phyloP scores from a whole-genome alignment of 2,329 filamentous ascomycete species.

The Amphichorda felina region DNA sequence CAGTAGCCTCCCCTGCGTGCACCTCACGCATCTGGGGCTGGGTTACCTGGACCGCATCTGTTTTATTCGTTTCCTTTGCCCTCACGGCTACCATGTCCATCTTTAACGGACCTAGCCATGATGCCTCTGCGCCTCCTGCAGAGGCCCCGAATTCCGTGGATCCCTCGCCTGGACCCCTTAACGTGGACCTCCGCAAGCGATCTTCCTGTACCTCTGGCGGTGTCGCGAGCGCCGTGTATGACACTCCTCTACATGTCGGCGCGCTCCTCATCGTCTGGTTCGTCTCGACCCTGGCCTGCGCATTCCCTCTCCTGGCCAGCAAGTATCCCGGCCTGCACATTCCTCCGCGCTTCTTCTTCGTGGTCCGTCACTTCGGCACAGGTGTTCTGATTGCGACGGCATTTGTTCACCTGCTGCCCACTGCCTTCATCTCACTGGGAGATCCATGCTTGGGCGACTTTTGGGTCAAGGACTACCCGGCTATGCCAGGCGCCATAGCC shows the following conservation, averaged over 20 bases:
- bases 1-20: slow-evolving; percentile 15
- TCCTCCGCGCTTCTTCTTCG: slow-evolving; percentile 42
- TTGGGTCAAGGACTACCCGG: slow-evolving; percentile 64
- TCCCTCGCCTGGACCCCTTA: background rate
- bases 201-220: slow-evolving; percentile 16
- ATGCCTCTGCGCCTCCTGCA: background rate
- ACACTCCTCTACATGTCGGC: slow-evolving; percentile 44
- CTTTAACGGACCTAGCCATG: background rate
- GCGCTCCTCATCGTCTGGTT: slow-evolving; percentile 39
- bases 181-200: slow-evolving; percentile 9
- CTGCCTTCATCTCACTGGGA: slow-evolving; percentile 50
- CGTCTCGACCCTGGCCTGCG: slow-evolving; percentile 34
- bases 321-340: slow-evolving; percentile 40
- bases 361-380: slow-evolving; percentile 60
- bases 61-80: slow-evolving; percentile 22
- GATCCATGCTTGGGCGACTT: slow-evolving; percentile 59
- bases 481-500: slow-evolving; percentile 69
- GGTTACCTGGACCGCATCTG: slow-evolving; percentile 28
- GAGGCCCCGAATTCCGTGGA: background rate
- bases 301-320: slow-evolving; percentile 41
- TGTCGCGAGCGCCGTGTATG: slow-evolving; percentile 29
- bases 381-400: slow-evolving; percentile 66
- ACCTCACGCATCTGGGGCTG: slow-evolving; percentile 24
- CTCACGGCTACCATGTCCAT: slow-evolving; percentile 5
- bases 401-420: slow-evolving; percentile 64